Percentiles rank a stretch among this genome's conserved stretches.
Evolutionary conservation across 2,329 filamentous ascomycete genomes (phyloP).

Genomic region (Calonectria multiphialidica): DNA sequence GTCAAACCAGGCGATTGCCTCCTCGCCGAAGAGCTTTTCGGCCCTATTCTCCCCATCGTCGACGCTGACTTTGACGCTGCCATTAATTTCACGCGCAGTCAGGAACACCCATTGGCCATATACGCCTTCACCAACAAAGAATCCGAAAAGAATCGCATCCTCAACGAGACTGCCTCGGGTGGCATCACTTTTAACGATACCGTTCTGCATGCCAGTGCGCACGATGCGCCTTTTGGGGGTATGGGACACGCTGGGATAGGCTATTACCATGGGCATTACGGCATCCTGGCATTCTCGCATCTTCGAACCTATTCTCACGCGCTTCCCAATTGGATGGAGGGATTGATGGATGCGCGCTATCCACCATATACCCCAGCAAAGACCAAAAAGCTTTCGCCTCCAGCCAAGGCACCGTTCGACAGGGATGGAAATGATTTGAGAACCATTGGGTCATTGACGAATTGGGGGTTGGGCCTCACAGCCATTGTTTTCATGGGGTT

Average conservation of each 20-base stretch:
- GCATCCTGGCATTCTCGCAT: not conserved
- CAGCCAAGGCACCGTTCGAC: not conserved
- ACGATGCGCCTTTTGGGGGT: not conserved
- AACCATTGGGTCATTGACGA: not conserved
- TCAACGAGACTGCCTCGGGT: constrained; percentile 51
- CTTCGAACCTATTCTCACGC: not conserved
- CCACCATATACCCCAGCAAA: not conserved
- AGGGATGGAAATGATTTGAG: not conserved
- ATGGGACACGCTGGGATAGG: not conserved
- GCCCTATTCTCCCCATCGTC: constrained; percentile 56
- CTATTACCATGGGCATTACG: constrained; percentile 1
- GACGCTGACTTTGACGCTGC: constrained; percentile 47
- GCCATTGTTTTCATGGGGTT: not conserved
- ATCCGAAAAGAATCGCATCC: constrained; percentile 48
- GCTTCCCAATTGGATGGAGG: not conserved
- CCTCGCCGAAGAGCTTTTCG: constrained; percentile 45
- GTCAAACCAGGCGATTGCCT: constrained; percentile 37
- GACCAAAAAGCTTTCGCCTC: not conserved
- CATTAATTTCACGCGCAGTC: constrained; percentile 43
- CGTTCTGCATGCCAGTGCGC: constrained; percentile 50
- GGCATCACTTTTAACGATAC: constrained; percentile 60
- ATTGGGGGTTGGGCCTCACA: not conserved
- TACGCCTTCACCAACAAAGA: constrained; percentile 55
- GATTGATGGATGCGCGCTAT: not conserved
- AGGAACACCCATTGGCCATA: constrained; percentile 52